Conservation (phyloP, 208 protist genomes). For the Acanthamoeba divionensis region DNA sequence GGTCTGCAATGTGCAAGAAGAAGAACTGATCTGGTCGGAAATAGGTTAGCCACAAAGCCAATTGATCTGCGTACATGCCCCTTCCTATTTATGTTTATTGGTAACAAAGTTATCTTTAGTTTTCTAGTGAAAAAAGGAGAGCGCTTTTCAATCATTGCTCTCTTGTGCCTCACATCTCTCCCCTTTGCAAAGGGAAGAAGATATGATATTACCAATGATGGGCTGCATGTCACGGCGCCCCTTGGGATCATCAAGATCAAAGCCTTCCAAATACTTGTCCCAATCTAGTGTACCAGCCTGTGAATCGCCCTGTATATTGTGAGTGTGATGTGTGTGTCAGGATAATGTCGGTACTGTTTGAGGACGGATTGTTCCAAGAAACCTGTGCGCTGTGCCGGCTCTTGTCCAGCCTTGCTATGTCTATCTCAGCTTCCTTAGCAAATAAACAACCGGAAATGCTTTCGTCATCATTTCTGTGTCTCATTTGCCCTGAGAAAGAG, state of each 20-base stretch:
- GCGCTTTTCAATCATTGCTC: too few species aligned
- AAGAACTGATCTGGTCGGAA: not conserved
- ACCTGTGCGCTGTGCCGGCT: not conserved
- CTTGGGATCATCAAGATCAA: constrained; percentile 31
- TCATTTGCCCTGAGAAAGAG: too few species aligned
- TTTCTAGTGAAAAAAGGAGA: too few species aligned
- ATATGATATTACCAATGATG: too few species aligned
- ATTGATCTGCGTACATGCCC: constrained; percentile 23
- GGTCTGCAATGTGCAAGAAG: constrained; percentile 35
- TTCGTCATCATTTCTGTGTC: not conserved
- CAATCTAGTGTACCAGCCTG: not conserved
- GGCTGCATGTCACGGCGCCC: constrained; percentile 1
- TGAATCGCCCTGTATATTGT: too few species aligned
- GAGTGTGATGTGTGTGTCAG: too few species aligned
- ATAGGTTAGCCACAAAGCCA: constrained; percentile 14
- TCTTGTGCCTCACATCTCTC: too few species aligned
- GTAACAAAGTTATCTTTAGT: too few species aligned
- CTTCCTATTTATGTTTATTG: too few species aligned
- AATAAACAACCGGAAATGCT: not conserved
- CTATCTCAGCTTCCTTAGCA: not conserved
- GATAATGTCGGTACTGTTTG: too few species aligned
- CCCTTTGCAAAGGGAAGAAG: too few species aligned
- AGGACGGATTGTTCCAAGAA: too few species aligned
- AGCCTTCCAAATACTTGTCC: constrained; percentile 5
- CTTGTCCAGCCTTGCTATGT: not conserved